Percentiles rank a stretch among this genome's conserved stretches.
phyloP scores from a whole-genome alignment of 495 filamentous ascomycete species.

The Gamarada debralockiae region DNA sequence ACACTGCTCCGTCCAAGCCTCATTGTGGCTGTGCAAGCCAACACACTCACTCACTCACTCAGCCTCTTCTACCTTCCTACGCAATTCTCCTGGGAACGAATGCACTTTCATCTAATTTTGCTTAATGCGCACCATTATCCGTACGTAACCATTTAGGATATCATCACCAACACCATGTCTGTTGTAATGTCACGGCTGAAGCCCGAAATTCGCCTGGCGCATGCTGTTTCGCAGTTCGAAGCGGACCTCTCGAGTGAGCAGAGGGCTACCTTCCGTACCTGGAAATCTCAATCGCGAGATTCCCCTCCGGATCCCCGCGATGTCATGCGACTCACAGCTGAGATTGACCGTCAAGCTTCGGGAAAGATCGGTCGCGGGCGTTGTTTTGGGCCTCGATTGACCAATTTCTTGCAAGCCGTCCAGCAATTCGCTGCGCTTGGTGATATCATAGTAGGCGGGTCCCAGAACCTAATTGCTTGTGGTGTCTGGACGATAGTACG shows the following conservation, averaged over 20 bases:
- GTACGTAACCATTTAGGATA: too few species aligned
- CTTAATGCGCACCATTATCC: too few species aligned
- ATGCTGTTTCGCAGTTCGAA: conserved; percentile 38
- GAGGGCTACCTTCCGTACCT: conserved; percentile 29
- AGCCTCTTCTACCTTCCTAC: too few species aligned
- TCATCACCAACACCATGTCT: conserved; percentile 42
- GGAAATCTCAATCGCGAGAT: conserved; percentile 17
- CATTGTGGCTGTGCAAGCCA: too few species aligned
- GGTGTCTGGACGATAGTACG: conserved; percentile 40
- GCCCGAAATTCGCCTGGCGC: conserved; percentile 35
- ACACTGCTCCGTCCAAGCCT: too few species aligned
- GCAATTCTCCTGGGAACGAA: too few species aligned
- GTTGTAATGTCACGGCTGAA: conserved; percentile 39
- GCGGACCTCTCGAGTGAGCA: conserved; percentile 34
- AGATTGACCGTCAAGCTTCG: conserved; percentile 30
- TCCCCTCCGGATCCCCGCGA: conserved; percentile 31
- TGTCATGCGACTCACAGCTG: conserved; percentile 39
- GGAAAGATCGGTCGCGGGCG: conserved; percentile 24
- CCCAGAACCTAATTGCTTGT: conserved; percentile 42
- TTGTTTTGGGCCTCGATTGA: conserved; percentile 39
- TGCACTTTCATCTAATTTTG: too few species aligned
- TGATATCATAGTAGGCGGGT: conserved; percentile 39
- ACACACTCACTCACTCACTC: too few species aligned
- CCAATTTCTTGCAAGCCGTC: conserved; percentile 36
- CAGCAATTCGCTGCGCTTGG: conserved; percentile 41